Conservation (phyloP, 1,284 basidiomycete species). For the Cutaneotrichosporon sp. region DNA sequence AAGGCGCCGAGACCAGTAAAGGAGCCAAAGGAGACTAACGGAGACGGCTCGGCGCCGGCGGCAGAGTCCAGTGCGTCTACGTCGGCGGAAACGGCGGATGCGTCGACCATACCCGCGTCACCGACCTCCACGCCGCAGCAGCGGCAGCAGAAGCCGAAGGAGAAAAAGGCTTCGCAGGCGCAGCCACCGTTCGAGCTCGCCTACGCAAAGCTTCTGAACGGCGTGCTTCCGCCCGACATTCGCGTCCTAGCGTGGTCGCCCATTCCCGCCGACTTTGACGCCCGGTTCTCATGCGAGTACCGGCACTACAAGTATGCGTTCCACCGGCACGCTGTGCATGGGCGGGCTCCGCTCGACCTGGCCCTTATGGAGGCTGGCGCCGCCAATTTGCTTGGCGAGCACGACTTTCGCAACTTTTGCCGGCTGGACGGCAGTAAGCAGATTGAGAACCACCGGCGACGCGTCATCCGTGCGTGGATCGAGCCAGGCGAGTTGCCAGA, state of each 20-base stretch:
- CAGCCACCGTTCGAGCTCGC: conserved; percentile 56
- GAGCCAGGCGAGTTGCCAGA: conserved; percentile 19
- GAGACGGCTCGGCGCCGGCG: background rate
- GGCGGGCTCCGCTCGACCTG: conserved; percentile 58
- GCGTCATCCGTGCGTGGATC: conserved; percentile 38
- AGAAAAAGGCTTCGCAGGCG: conserved; percentile 2
- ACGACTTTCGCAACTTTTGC: conserved; percentile 95
- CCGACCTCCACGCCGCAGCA: background rate
- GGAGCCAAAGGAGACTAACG: background rate
- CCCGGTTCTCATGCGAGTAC: conserved; percentile 78
- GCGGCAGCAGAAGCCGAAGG: conserved; percentile 3
- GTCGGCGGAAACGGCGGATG: conserved; percentile 1
- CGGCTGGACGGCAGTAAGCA: conserved; percentile 93
- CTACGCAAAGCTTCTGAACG: conserved; percentile 78
- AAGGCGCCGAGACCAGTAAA: conserved; percentile 4
- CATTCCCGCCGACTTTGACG: conserved; percentile 71
- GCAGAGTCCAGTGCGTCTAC: conserved; percentile 20
- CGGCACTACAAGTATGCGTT: conserved; percentile 99
- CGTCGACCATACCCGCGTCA: background rate
- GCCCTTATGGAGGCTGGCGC: conserved; percentile 73
- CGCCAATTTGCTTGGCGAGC: conserved; percentile 68
- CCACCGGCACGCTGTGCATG: conserved; percentile 43
- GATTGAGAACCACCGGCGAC: conserved; percentile 57
- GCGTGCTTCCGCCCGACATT: conserved; percentile 82
- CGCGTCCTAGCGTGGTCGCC: conserved; percentile 95